These are phyloP conservation scores for Trichosporon inkin DNA, from an alignment of 1,284 basidiomycete species.

Conservation along the genomic window DNA sequence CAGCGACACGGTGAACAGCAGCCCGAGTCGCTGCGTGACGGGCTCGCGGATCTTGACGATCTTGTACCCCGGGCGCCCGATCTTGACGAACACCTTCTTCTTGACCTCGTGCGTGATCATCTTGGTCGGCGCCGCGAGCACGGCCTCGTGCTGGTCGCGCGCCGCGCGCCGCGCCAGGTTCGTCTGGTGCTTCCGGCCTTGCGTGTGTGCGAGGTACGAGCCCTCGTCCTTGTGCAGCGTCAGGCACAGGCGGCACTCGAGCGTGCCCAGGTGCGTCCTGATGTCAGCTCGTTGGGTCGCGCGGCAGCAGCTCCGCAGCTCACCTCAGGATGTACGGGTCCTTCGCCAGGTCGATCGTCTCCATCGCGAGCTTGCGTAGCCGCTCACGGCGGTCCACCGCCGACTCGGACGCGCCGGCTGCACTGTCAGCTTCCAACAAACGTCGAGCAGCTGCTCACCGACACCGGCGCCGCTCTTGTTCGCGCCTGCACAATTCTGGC, in stretches of 20 bases:
- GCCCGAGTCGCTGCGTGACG: slow-evolving; percentile 59
- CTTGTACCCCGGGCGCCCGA: slow-evolving; percentile 70
- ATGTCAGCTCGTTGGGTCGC: not conserved
- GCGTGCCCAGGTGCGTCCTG: slow-evolving; percentile 87
- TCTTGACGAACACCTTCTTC: slow-evolving; percentile 94
- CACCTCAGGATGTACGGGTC: slow-evolving; percentile 91
- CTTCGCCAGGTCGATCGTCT: slow-evolving; percentile 96
- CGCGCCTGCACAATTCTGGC: slow-evolving; percentile 85
- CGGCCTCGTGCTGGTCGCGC: slow-evolving; percentile 86
- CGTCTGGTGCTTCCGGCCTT: slow-evolving; percentile 99
- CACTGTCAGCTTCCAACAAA: not conserved
- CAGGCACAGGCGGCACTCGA: slow-evolving; percentile 96
- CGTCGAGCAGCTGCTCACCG: slow-evolving; percentile 39
- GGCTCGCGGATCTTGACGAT: slow-evolving; percentile 56
- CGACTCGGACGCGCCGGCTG: slow-evolving; percentile 60
- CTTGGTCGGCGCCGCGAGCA: slow-evolving; percentile 75
- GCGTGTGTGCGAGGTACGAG: slow-evolving; percentile 97
- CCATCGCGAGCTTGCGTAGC: slow-evolving; percentile 86
- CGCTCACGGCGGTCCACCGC: slow-evolving; percentile 95
- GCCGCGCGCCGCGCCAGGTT: slow-evolving; percentile 95
- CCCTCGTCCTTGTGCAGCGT: slow-evolving; percentile 99
- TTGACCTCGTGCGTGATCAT: slow-evolving; percentile 58
- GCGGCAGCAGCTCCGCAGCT: slow-evolving; percentile 10
- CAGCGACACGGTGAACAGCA: slow-evolving; percentile 94
- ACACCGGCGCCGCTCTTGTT: slow-evolving; percentile 95